Percentiles rank a stretch among this genome's conserved stretches.
Evolutionary conservation across 352 stramenopile species (phyloP).

Genomic region (Globisporangium cederbergense): DNA sequence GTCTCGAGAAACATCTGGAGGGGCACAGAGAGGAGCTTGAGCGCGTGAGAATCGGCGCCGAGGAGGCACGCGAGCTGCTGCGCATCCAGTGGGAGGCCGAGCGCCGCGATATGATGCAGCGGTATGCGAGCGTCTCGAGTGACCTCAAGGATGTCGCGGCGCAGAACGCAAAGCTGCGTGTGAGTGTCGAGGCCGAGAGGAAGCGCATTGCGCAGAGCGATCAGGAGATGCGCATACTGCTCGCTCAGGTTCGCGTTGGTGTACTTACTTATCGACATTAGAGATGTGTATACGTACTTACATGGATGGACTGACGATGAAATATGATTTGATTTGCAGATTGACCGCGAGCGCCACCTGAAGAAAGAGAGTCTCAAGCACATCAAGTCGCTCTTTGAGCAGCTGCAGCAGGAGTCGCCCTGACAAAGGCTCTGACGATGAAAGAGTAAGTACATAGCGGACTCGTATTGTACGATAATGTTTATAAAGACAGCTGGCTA

Average conservation of each 20-base stretch:
- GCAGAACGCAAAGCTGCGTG: constrained; percentile 50
- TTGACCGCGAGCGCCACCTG: constrained; percentile 61
- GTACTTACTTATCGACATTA: background rate
- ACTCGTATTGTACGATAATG: background rate
- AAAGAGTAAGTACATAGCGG: background rate
- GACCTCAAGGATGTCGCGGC: constrained; percentile 44
- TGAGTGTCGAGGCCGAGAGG: constrained; percentile 38
- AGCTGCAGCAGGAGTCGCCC: constrained; percentile 52
- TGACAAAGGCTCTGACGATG: constrained; percentile 14
- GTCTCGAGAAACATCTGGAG: constrained; percentile 45
- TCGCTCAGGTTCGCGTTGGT: constrained; percentile 31
- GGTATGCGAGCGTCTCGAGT: constrained; percentile 33
- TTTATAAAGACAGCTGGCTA: constrained; percentile 22
- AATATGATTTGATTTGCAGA: constrained; percentile 20
- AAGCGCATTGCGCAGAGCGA: constrained; percentile 49
- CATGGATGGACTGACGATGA: background rate
- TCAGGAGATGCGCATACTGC: constrained; percentile 59
- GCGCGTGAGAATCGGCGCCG: constrained; percentile 17
- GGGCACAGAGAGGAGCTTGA: constrained; percentile 45
- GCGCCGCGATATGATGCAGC: constrained; percentile 31
- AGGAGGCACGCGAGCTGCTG: constrained; percentile 38
- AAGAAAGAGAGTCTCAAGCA: constrained; percentile 71
- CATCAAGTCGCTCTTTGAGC: constrained; percentile 76
- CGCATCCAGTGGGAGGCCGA: constrained; percentile 33
- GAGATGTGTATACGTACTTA: background rate